Percentiles rank a stretch among this genome's conserved stretches.
Conservation (phyloP, 2,329 filamentous ascomycete genomes). For the Colletotrichum zoysiae region DNA sequence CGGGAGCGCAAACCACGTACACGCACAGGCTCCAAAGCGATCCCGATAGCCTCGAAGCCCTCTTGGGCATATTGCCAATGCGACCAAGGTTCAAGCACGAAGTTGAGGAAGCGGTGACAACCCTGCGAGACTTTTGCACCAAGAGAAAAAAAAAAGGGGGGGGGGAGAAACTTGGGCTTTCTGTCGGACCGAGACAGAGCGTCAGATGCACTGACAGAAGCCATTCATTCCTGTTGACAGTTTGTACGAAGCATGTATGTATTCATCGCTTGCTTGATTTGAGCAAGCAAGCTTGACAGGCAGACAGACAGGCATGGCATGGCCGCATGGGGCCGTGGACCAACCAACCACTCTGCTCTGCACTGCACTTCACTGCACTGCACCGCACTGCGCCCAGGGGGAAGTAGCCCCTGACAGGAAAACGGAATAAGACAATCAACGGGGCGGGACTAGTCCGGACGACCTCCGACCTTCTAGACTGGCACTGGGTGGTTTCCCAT, state of each 20-base stretch:
- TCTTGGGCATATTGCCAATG: constrained; percentile 36
- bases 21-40: constrained; percentile 21
- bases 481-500: constrained; percentile 33
- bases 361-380: too few relatives aligned
- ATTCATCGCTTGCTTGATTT: constrained; percentile 31
- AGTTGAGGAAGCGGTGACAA: constrained; percentile 32
- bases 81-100: constrained; percentile 33
- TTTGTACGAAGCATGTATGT: neutral
- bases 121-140: neutral
- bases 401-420: constrained; percentile 33
- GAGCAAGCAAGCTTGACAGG: constrained; percentile 31
- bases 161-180: constrained; percentile 23
- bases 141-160: neutral
- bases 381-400: constrained; percentile 10
- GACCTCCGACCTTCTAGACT: constrained; percentile 40
- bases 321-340: constrained; percentile 12
- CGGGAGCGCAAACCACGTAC: constrained; percentile 18
- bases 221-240: constrained; percentile 27
- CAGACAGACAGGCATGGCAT: neutral
- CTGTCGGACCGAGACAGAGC: constrained; percentile 38
- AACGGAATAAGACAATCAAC: constrained; percentile 35
- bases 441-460: constrained; percentile 40
- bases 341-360: neutral
- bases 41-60: constrained; percentile 24
- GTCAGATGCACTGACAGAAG: constrained; percentile 38